Conservation (phyloP, 2,329 filamentous ascomycete genomes). For the Penicillium expansum region DNA sequence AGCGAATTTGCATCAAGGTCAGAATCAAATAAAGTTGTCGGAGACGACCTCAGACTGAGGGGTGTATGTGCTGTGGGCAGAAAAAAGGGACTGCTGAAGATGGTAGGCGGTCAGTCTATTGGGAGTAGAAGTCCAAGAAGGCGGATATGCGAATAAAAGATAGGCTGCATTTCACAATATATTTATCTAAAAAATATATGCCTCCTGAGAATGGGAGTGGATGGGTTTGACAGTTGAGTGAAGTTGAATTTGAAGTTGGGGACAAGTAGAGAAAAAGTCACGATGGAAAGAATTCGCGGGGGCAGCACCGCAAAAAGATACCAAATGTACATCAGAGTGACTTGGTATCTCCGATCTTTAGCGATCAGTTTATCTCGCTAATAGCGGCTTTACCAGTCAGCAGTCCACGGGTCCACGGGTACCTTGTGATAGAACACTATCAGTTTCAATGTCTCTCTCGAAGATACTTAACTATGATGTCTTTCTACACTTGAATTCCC, state of each 20-base stretch:
- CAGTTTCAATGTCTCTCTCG: not conserved
- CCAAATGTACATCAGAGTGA: not conserved
- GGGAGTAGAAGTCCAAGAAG: not conserved
- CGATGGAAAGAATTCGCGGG: not conserved
- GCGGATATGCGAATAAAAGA: not conserved
- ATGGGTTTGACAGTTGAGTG: not conserved
- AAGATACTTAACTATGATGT: not conserved
- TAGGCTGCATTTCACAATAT: not conserved
- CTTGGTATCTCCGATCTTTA: not conserved
- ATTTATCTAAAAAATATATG: not conserved
- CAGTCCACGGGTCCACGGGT: too few species aligned
- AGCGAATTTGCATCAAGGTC: not conserved
- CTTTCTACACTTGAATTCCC: not conserved
- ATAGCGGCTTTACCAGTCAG: not conserved
- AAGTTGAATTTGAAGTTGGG: not conserved
- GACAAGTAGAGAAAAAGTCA: not conserved
- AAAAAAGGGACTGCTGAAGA: constrained; percentile 4
- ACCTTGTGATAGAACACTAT: not conserved
- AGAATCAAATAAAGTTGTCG: not conserved
- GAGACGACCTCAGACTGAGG: constrained; percentile 6
- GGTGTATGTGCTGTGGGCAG: constrained; percentile 8
- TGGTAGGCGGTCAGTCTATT: constrained; percentile 2
- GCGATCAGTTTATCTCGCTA: not conserved
- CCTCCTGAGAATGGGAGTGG: not conserved
- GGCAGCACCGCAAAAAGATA: not conserved